These are phyloP conservation scores for Leucosporidium yakuticum DNA, from an alignment of 768 basidiomycete species.

Conservation along the genomic window DNA sequence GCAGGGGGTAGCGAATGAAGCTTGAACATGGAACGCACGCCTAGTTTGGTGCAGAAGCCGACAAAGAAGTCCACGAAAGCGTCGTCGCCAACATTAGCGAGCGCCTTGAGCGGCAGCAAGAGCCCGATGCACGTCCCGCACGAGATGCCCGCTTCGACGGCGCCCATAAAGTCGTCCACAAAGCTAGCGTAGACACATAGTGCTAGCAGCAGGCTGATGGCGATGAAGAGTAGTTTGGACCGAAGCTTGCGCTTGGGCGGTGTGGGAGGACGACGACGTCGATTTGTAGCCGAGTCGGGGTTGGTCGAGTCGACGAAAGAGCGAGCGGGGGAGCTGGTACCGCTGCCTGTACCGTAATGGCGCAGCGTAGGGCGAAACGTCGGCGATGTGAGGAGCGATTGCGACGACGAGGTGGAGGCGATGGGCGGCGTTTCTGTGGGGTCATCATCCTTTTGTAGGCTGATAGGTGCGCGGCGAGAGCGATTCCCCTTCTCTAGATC, in stretches of 20 bases:
- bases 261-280: not conserved
- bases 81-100: slow-evolving; percentile 52
- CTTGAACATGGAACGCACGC: slow-evolving; percentile 40
- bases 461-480: too few species aligned
- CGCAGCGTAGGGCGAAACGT: too few species aligned
- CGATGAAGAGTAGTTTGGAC: slow-evolving; percentile 10
- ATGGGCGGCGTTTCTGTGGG: too few species aligned
- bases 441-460: too few species aligned
- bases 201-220: slow-evolving; percentile 19
- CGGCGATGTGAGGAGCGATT: too few species aligned
- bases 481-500: too few species aligned
- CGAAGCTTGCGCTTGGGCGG: slow-evolving; percentile 1
- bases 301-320: too few species aligned
- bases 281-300: too few species aligned
- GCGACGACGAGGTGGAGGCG: too few species aligned
- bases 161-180: slow-evolving; percentile 22
- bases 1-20: not conserved
- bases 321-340: too few species aligned
- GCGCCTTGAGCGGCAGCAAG: slow-evolving; percentile 49
- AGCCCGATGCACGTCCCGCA: slow-evolving; percentile 55
- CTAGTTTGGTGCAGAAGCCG: slow-evolving; percentile 49
- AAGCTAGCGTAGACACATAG: slow-evolving; percentile 34
- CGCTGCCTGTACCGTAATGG: too few species aligned
- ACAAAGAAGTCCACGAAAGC: slow-evolving; percentile 49
- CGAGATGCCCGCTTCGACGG: slow-evolving; percentile 5